These are phyloP conservation scores for Citrus glauca DNA, from an alignment of 345 rosid species.

Conservation along the genomic window DNA sequence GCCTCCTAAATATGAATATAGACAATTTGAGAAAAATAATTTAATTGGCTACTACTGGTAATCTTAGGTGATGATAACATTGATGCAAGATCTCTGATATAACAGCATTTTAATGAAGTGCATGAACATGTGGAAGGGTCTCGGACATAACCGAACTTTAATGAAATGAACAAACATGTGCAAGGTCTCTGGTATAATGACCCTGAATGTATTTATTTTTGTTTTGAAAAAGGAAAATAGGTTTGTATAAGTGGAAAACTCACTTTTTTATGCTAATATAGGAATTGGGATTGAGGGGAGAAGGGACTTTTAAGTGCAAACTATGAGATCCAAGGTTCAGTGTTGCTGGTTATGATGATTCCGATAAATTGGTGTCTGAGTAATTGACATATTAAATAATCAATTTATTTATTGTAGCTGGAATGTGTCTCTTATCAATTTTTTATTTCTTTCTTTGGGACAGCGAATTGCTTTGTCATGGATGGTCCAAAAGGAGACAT, in stretches of 20 bases:
- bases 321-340: not conserved
- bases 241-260: not conserved
- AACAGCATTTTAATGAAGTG: not conserved
- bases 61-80: not conserved
- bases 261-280: not conserved
- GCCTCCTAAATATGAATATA: not conserved
- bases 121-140: not conserved
- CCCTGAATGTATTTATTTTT: not conserved
- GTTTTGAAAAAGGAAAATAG: not conserved
- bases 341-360: not conserved
- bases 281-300: not conserved
- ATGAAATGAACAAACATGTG: not conserved
- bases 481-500: constrained; percentile 90
- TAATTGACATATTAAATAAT: not conserved
- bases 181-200: too few species aligned
- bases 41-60: not conserved
- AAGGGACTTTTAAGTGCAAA: not conserved
- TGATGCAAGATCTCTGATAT: not conserved
- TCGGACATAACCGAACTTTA: not conserved
- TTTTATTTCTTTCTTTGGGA: constrained; percentile 12
- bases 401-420: not conserved
- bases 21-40: not conserved
- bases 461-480: constrained; percentile 97
- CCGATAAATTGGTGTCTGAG: not conserved
- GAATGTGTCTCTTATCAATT: not conserved